Base-by-base conservation (phyloP, 495 filamentous ascomycete genomes). In the Lindgomyces ingoldianus region DNA sequence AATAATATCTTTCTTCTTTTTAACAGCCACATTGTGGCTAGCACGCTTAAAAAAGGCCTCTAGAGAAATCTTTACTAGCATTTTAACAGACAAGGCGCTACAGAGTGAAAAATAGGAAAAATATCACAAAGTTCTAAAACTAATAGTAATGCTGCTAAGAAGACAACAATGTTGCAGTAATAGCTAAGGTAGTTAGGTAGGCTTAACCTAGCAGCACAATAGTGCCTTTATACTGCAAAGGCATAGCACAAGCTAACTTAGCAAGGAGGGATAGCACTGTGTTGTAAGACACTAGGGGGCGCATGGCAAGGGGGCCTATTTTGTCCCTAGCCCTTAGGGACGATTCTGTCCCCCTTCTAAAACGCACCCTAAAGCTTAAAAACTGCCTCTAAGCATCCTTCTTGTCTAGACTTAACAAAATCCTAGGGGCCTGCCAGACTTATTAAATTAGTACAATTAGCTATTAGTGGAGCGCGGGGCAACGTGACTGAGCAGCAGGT, bases 401-500 rank as follows among this genome's bases (percentile, higher is more conserved):
- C 48, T 51, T n/a, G 48, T 51, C 48, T 51, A 51, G 48, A 51
- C 48, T 51, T 51, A 24, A 51, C 48, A 29, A 24, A 51, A 51
- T 51, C 3, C 8, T 51, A 24, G 6, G 22, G 48, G 48, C 27
- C 48, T 51, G 6, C n/a, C 48, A 16, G 25, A 51, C 48, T 51
- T 22, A 24, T 49, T 25, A 51, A 51, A 51, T 51, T 8, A 51
- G 48, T 51, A 51, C n/a, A 24, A 51, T 51, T 51, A 24, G 22
- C 22, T 51, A 51, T 51, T 8, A 51, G 48, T 51, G n/a, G 48
- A 51, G 48, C 25, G 48, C 25, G 24, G 48, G 48, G 48, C 48
- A 51, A 51, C 69, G 48, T 51, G 48, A 24, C 48, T 51, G 48
- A 51, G 48, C 48, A 51, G 48, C 48, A 51, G 44, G 44, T 46